Percentiles rank a stretch among this genome's conserved stretches.
Evolutionary conservation across 176 grass and related monocot genomes (phyloP).

Genomic region (Phragmites australis): DNA sequence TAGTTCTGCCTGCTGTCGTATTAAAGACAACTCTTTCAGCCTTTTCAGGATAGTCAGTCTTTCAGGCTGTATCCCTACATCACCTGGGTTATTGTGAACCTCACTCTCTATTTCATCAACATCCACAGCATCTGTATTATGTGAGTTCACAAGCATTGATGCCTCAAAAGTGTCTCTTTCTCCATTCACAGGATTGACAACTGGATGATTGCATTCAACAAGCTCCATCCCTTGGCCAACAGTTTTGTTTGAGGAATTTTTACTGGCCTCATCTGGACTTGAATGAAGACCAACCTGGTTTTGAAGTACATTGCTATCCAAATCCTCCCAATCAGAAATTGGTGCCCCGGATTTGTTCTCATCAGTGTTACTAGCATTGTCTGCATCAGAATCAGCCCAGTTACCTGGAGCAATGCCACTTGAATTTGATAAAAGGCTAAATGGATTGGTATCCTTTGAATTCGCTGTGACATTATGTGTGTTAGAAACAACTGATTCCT

Average conservation of each 20-base stretch:
- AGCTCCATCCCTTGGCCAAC: constrained; percentile 30
- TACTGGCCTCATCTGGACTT: constrained; percentile 28
- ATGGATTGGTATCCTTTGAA: constrained; percentile 38
- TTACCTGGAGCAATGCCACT: constrained; percentile 16
- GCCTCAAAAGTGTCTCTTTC: constrained; percentile 12
- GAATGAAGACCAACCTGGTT: constrained; percentile 34
- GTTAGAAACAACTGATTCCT: constrained; percentile 12
- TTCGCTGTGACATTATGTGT: constrained; percentile 28
- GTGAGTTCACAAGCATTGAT: constrained; percentile 31
- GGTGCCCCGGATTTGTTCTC: constrained; percentile 39
- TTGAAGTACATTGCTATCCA: constrained; percentile 39
- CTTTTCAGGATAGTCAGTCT: constrained; percentile 45
- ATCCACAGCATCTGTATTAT: constrained; percentile 1
- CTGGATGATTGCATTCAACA: constrained; percentile 22
- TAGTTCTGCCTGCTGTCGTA: constrained; percentile 24
- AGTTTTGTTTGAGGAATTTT: constrained; percentile 36
- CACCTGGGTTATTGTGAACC: constrained; percentile 24
- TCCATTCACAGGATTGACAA: constrained; percentile 34
- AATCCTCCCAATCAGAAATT: constrained; percentile 56
- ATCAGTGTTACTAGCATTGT: constrained; percentile 38
- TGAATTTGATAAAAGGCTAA: constrained; percentile 40
- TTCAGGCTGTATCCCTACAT: constrained; percentile 27
- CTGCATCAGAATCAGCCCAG: constrained; percentile 44
- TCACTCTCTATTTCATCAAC: constrained; percentile 22
- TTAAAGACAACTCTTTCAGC: constrained; percentile 52